Conservation (phyloP, 352 stramenopile species). For the Pythium aquatile region DNA sequence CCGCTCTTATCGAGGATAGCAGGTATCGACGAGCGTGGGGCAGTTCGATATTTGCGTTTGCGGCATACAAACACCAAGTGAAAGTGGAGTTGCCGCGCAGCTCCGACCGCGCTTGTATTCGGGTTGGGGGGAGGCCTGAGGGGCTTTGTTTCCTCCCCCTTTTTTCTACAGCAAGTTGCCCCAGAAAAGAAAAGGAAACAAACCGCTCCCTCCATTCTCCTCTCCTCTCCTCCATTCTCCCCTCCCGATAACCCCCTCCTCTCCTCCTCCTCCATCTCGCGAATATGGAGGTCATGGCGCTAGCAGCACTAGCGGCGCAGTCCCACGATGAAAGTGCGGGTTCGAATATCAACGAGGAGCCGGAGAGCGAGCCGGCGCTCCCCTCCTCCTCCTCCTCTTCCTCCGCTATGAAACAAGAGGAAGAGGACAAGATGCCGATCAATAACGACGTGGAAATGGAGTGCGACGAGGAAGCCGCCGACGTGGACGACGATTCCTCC, state of each 20-base stretch:
- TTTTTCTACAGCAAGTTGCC: slow-evolving; percentile 34
- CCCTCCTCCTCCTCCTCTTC: slow-evolving; percentile 2
- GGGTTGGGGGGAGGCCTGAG: neutral
- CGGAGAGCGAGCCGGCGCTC: neutral
- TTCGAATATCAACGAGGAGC: neutral
- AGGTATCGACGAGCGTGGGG: slow-evolving; percentile 11
- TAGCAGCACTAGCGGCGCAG: neutral
- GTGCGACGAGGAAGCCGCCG: slow-evolving; percentile 22
- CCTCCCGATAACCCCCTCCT: too few species aligned
- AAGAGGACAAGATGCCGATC: neutral
- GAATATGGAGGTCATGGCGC: slow-evolving; percentile 2
- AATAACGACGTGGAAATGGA: slow-evolving; percentile 21
- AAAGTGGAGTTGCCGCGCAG: neutral
- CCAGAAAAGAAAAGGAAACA: slow-evolving; percentile 29
- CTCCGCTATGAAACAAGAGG: neutral
- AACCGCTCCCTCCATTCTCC: neutral
- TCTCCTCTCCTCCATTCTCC: too few species aligned
- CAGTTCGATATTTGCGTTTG: slow-evolving; percentile 26
- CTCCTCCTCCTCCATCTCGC: neutral
- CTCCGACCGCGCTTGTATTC: slow-evolving; percentile 13
- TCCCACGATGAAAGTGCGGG: neutral
- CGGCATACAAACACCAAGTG: slow-evolving; percentile 25
- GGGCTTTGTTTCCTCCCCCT: slow-evolving; percentile 14
- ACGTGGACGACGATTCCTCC: neutral
- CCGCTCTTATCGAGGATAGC: neutral